Evolutionary conservation across 805 yeast genomes (phyloP).

Genomic region (Yarrowia bubula): DNA sequence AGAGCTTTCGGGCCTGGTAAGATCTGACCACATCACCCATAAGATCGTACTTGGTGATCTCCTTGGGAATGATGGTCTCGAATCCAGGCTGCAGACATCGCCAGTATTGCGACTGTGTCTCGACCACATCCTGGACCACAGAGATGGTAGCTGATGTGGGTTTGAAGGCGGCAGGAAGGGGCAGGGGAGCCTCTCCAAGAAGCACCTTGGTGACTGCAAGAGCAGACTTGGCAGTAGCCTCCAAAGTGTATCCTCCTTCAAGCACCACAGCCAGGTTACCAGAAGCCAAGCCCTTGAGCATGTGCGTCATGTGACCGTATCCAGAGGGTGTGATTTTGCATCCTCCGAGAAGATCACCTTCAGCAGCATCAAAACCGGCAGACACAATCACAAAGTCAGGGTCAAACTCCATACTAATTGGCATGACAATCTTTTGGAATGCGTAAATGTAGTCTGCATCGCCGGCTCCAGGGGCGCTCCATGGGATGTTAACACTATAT

Average conservation of each 20-base stretch:
- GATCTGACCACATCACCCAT: slow-evolving; percentile 67
- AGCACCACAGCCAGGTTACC: slow-evolving; percentile 87
- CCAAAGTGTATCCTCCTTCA: slow-evolving; percentile 96
- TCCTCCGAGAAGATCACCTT: slow-evolving; percentile 95
- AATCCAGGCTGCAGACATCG: slow-evolving; percentile 71
- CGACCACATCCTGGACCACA: slow-evolving; percentile 76
- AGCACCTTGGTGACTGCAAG: slow-evolving; percentile 86
- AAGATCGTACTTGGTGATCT: slow-evolving; percentile 9
- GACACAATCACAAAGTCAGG: slow-evolving; percentile 93
- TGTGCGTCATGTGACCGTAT: slow-evolving; percentile 93
- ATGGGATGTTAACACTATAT: slow-evolving; percentile 83
- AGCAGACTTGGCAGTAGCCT: slow-evolving; percentile 86
- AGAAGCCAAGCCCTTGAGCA: slow-evolving; percentile 79
- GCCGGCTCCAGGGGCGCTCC: slow-evolving; percentile 88
- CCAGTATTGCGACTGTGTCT: slow-evolving; percentile 84
- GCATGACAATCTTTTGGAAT: slow-evolving; percentile 79
- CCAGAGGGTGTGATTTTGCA: slow-evolving; percentile 95
- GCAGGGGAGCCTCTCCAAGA: slow-evolving; percentile 85
- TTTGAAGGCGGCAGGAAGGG: slow-evolving; percentile 55
- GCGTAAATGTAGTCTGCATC: slow-evolving; percentile 96
- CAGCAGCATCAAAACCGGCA: slow-evolving; percentile 98
- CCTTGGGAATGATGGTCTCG: slow-evolving; percentile 20
- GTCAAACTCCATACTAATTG: slow-evolving; percentile 80
- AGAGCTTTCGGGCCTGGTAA: slow-evolving; percentile 56
- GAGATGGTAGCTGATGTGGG: slow-evolving; percentile 78